Percentiles rank a stretch among this genome's conserved stretches.
Evolutionary conservation across 345 rosid species (phyloP).

Genomic region (Acer saccharum): DNA sequence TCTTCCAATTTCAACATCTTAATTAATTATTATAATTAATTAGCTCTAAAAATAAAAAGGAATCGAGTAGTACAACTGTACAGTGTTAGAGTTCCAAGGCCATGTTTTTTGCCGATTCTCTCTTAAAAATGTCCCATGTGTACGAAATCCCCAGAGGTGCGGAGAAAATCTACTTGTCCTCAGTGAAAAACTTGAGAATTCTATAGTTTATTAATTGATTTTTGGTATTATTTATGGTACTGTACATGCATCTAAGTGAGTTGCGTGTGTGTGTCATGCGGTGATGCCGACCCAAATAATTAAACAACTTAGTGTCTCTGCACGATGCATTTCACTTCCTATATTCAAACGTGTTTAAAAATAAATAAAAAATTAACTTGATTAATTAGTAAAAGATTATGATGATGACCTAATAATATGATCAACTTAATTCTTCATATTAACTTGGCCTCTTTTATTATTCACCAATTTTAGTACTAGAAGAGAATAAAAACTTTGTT

Average conservation of each 20-base stretch:
- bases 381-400: no score
- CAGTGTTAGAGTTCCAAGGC: background rate
- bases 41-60: no score
- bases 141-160: conserved; percentile 28
- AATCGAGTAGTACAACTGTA: no score
- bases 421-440: background rate
- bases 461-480: background rate
- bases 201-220: background rate
- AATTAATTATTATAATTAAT: no score
- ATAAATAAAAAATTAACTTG: no score
- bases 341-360: no score
- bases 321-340: background rate
- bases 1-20: no score
- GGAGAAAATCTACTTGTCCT: conserved; percentile 20
- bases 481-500: background rate
- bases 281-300: background rate
- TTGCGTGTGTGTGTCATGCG: background rate
- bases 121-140: conserved; percentile 22
- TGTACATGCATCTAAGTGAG: conserved; percentile 18
- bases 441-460: background rate
- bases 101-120: background rate
- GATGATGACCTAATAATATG: no score
- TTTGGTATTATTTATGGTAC: background rate
- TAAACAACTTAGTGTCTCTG: background rate
- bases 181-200: background rate